Percentiles rank a stretch among this genome's conserved stretches.
phyloP scores from a whole-genome alignment of 2,329 filamentous ascomycete species.

The Fusarium abutilonis region DNA sequence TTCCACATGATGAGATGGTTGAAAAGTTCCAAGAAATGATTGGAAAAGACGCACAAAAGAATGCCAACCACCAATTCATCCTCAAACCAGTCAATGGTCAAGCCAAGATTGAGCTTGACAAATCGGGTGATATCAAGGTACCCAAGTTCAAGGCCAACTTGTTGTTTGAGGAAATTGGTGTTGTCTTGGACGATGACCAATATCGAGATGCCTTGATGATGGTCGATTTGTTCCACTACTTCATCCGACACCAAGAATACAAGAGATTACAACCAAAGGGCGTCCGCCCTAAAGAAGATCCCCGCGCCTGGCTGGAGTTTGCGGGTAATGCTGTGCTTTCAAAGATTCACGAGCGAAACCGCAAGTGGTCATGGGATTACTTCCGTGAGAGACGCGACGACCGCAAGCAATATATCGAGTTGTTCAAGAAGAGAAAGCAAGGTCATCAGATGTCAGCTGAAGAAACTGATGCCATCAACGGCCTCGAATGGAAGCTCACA shows the following conservation, averaged over 20 bases:
- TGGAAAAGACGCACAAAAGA: slow-evolving; percentile 70
- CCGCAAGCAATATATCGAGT: slow-evolving; percentile 84
- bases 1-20: slow-evolving; percentile 80
- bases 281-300: slow-evolving; percentile 84
- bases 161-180: slow-evolving; percentile 95
- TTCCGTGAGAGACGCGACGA: slow-evolving; percentile 94
- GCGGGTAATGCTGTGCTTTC: slow-evolving; percentile 87
- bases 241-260: slow-evolving; percentile 96
- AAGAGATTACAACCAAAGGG: slow-evolving; percentile 89
- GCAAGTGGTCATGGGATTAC: slow-evolving; percentile 94
- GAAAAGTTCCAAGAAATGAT: slow-evolving; percentile 82
- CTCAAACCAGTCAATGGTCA: slow-evolving; percentile 95
- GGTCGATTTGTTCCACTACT: slow-evolving; percentile 98
- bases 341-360: slow-evolving; percentile 95
- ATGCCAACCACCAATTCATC: slow-evolving; percentile 84
- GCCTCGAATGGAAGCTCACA: slow-evolving; percentile 84
- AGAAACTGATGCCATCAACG: slow-evolving; percentile 77
- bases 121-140: slow-evolving; percentile 80
- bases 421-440: slow-evolving; percentile 94
- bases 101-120: slow-evolving; percentile 94
- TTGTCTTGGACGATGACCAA: slow-evolving; percentile 97
- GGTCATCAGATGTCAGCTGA: slow-evolving; percentile 74
- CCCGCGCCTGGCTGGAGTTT: slow-evolving; percentile 90
- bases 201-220: slow-evolving; percentile 98
- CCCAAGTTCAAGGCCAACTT: slow-evolving; percentile 91